Base-by-base conservation (phyloP, 2,329 filamentous ascomycete species). In the Penicillium sp. region DNA sequence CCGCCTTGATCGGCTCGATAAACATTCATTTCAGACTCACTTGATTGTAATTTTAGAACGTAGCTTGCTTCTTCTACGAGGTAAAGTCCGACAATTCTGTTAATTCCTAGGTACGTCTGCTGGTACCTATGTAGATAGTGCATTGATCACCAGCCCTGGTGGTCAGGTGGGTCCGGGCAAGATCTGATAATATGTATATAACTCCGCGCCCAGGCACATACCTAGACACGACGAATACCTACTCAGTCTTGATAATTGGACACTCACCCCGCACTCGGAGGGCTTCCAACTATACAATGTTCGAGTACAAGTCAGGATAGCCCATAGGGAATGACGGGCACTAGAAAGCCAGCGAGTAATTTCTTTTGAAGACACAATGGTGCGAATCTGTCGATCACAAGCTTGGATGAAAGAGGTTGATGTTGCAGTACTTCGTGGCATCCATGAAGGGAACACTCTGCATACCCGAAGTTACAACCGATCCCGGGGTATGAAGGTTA, bases 1-100 rank as follows among this genome's bases (percentile, higher is more conserved):
- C 57, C 38, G 59, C 61, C 62, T 65, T 63, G 58, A 60, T 58
- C 57, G 61, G 54, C 50, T 69, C 22, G 15, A 56, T 17, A 45
- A 30, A 13, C 6, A 38, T 24, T n/a, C 3, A 33, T 33, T 3
- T 6, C 35, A 37, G 35, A 4, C 13, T 15, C 5, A 3, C 12
- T 15, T 37, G 35, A 37, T 15, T 37, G 35, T 15, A 37, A 15
- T 37, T 15, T 15, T 37, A 37, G 35, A 5, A 33, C 30, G 0
- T 9, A 12, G 4, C 30, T 33, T 33, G 6, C 30, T 12, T 33
- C 6, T 12, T 10, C 30, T 6, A 33, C 6, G 10, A 33, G 10
- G 3, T 12, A 12, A 12, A 33, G 2, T 12, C 9, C 10, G 30
- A 10, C 30, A 6, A 33, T 10, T 33, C 10, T 33, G 30, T 33